Evolutionary conservation across 805 yeast species (phyloP).

Genomic region (Wickerhamiella sorbophila): DNA sequence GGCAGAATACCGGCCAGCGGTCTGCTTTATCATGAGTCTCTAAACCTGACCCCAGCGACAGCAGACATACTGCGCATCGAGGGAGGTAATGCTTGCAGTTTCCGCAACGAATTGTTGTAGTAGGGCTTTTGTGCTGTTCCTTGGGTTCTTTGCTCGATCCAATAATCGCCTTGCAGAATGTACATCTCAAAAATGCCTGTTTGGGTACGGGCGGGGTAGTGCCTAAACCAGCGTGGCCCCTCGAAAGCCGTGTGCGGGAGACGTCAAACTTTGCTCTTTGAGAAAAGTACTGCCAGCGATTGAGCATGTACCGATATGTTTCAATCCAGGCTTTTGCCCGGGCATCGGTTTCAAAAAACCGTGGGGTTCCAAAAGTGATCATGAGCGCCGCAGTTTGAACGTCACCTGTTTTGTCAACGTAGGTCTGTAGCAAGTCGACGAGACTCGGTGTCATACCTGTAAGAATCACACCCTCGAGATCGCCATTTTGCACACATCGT

Average conservation of each 20-base stretch:
- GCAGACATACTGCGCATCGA: slow-evolving; percentile 75
- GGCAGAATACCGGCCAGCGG: slow-evolving; percentile 85
- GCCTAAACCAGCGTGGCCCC: slow-evolving; percentile 33
- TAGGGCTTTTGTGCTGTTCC: slow-evolving; percentile 3
- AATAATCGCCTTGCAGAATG: slow-evolving; percentile 51
- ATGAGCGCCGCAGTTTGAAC: slow-evolving; percentile 83
- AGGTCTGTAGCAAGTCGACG: slow-evolving; percentile 66
- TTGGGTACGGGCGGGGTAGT: slow-evolving; percentile 43
- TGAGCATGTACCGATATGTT: slow-evolving; percentile 48
- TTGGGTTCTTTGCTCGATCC: slow-evolving; percentile 7
- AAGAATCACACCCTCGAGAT: slow-evolving; percentile 75
- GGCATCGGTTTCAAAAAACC: slow-evolving; percentile 51
- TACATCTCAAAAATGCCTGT: slow-evolving; percentile 71
- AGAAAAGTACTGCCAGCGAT: slow-evolving; percentile 71
- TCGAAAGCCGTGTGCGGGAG: slow-evolving; percentile 49
- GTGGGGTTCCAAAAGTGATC: slow-evolving; percentile 67
- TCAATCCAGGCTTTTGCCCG: slow-evolving; percentile 70
- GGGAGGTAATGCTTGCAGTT: slow-evolving; percentile 83
- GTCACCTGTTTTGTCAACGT: slow-evolving; percentile 78
- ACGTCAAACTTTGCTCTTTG: slow-evolving; percentile 78
- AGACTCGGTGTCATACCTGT: slow-evolving; percentile 89
- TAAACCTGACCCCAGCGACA: slow-evolving; percentile 48
- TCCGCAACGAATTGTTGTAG: slow-evolving; percentile 36
- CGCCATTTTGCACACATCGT: slow-evolving; percentile 62
- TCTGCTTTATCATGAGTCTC: slow-evolving; percentile 16